These are phyloP conservation scores for Neofusicoccum umdonicola DNA, from an alignment of 2,329 filamentous ascomycete genomes.

Conservation along the genomic window DNA sequence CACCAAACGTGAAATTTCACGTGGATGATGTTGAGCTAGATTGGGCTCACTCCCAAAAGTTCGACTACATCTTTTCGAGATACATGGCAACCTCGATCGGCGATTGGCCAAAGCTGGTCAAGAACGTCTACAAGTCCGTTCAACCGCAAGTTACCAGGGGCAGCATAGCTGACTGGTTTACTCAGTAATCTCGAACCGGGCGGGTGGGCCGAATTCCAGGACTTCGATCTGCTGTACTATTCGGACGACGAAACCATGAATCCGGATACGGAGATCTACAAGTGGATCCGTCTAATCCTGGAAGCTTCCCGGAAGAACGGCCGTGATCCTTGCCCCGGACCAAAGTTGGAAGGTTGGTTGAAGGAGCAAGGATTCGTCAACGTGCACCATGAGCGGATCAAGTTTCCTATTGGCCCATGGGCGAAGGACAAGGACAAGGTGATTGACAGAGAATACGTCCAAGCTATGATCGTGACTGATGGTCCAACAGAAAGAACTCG, in stretches of 20 bases:
- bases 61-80: conserved; percentile 57
- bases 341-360: conserved; percentile 40
- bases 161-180: conserved; percentile 28
- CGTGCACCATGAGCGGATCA: conserved; percentile 34
- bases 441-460: neutral
- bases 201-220: conserved; percentile 24
- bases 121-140: conserved; percentile 45
- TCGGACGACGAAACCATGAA: conserved; percentile 29
- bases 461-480: neutral
- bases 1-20: conserved; percentile 60
- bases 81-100: conserved; percentile 52
- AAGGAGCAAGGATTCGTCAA: conserved; percentile 44
- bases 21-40: conserved; percentile 61
- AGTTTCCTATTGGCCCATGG: conserved; percentile 30
- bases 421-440: conserved; percentile 20
- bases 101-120: conserved; percentile 52
- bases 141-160: conserved; percentile 45
- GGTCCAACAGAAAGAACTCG: conserved; percentile 22
- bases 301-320: conserved; percentile 1
- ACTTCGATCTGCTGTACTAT: conserved; percentile 22
- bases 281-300: conserved; percentile 16
- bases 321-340: conserved; percentile 19
- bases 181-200: conserved; percentile 26
- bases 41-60: conserved; percentile 54
- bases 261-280: conserved; percentile 21